Base-by-base conservation (phyloP, 1,284 basidiomycete species). In the Laetiporus sulphureus region DNA sequence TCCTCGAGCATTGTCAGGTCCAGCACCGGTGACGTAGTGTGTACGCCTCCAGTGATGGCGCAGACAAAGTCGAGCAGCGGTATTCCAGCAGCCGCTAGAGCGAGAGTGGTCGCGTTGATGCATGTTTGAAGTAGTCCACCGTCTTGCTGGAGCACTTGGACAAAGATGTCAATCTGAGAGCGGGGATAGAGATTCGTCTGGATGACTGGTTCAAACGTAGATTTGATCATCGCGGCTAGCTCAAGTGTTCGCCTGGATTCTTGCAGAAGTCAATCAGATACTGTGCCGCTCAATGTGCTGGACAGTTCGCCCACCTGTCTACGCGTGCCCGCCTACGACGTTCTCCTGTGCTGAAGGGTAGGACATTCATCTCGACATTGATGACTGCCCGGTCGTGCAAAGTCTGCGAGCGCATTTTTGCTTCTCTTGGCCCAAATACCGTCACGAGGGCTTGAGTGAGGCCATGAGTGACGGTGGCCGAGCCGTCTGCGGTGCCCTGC, bases 161-260 rank as follows among this genome's bases (percentile, higher is more conserved):
- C 75, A 62, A 86, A 89, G 46, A 99, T 84, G 63, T 96, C 89
- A 61, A 99, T 95, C 61, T 94, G 83, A 22, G 89, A 89, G 39
- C 95, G 83, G 5, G 95, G 95, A 64, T 95, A 98, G 36, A 98
- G 75, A 50, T 78, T 78, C 1, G 87, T 86, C 60, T 94, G 88
- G 30, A 99, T 78, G 40, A 96, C 91, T 32, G 94, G 91, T 59
- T 98, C 93, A 56, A 99, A 98, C 0, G 95, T 97, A 29, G 90
- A 84, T 64, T 91, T 87, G 51, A 99, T 83, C 11, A 84, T 80
- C 2, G 89, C 75, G 2, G 84, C 88, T 46, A 97, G 74, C 63
- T 99, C 95, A 45, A 91, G 71, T 44, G 91, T 75, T 15, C 93
- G 90, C 63, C 95, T 97, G 55, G 22, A 39, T 45, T 40, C 40